Evolutionary conservation across 768 basidiomycete genomes (phyloP), one percentile per base, ranked within the genome.

Genomic region (Xanthoconium stramineum): DNA sequence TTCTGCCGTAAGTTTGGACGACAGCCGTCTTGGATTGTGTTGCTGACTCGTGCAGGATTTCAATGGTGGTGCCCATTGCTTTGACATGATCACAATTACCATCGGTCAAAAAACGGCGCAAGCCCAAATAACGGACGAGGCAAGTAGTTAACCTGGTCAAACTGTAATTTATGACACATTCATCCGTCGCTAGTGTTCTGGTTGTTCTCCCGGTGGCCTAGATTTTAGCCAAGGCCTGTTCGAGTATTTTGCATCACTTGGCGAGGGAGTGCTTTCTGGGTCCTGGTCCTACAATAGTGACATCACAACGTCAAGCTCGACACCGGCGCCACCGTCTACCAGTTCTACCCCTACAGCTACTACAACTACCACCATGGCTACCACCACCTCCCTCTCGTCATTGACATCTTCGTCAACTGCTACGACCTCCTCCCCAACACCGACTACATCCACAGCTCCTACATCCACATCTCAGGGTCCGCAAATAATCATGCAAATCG

Each of bases 191-290:
- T 32, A 79, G 79, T 81, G 80, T 61, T 57, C 57, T 24, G 66
- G 66, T 6, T 81, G 81, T 67, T 51, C 64, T 0, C 47, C 37
- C 3, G 74, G 73, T 37, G 77, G 73, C 42, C 73, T 84, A 19
- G 83, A 84, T 63, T 60, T 82, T 19, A 78, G 76, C 8, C 59
- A 65, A 2, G 74, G 72, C 15, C 75, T 84, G n/a, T 83, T 82
- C 61, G 5, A 65, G 4, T 67, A 64, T 61, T 76, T 82, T 52
- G 79, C 69, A 1, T 57, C 68, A 20, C 46, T 67, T 13, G 49
- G 43, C 15, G 51, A 60, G 6, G 80, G 80, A 36, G 66, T 72
- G 14, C 51, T 82, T 20, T 53, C 66, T 28, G 76, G 77, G 3
- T 57, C 61, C 4, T 84, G 83, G 82, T 57, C 50, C 14, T 76